phyloP scores from a whole-genome alignment of 176 grass and related monocot genomes.

The Oryza meridionalis region DNA sequence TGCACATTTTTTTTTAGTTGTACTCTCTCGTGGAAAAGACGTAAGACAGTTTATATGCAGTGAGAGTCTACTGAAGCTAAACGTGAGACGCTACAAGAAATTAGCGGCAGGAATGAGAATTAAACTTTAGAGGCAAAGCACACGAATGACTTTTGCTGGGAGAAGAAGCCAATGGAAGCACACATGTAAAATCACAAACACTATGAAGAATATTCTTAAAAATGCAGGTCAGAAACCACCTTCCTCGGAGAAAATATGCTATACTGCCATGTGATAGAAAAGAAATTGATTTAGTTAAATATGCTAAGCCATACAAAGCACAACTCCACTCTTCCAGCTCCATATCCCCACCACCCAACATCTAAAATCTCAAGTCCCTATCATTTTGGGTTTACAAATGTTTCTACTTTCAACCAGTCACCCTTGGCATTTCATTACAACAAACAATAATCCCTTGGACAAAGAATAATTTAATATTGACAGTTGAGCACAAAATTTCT shows the following conservation, averaged over 20 bases:
- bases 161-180: too few relatives aligned
- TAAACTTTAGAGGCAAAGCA: too few relatives aligned
- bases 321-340: not conserved
- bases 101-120: too few relatives aligned
- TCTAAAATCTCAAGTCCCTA: not conserved
- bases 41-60: too few relatives aligned
- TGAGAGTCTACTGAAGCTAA: too few relatives aligned
- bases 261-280: too few relatives aligned
- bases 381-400: not conserved
- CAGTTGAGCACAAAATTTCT: conserved; percentile 1
- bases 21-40: too few relatives aligned
- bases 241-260: too few relatives aligned
- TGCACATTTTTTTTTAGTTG: too few relatives aligned
- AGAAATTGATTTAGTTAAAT: not conserved
- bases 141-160: too few relatives aligned
- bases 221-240: too few relatives aligned
- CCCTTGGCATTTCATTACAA: not conserved
- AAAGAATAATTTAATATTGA: not conserved
- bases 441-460: not conserved
- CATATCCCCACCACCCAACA: not conserved
- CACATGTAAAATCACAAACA: not conserved
- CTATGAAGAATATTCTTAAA: not conserved
- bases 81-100: too few relatives aligned
- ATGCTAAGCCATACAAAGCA: not conserved
- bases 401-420: not conserved